Evolutionary conservation across 1,284 basidiomycete species (phyloP).

Genomic region (Mycena sp.): DNA sequence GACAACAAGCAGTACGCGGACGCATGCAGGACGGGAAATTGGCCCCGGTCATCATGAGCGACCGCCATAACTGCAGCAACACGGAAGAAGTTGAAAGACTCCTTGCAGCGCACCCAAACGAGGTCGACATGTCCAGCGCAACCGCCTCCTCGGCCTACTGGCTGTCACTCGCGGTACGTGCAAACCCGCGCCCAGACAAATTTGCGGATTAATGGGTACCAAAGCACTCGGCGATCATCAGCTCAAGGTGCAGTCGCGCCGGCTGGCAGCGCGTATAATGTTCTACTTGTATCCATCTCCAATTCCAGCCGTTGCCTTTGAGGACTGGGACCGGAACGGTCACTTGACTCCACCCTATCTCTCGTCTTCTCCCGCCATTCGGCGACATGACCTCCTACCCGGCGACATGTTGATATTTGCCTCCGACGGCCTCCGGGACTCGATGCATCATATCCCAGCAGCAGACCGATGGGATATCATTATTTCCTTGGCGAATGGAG

Average conservation of each 20-base stretch:
- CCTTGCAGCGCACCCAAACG: conserved; percentile 20
- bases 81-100: conserved; percentile 17
- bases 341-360: conserved; percentile 27
- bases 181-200: neutral
- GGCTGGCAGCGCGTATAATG: conserved; percentile 4
- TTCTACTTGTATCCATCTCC: conserved; percentile 15
- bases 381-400: conserved; percentile 13
- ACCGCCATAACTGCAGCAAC: conserved; percentile 23
- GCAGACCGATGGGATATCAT: conserved; percentile 15
- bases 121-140: conserved; percentile 2
- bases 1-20: conserved; percentile 13
- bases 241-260: conserved; percentile 18
- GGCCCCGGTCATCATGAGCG: conserved; percentile 14
- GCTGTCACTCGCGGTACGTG: conserved; percentile 20
- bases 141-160: conserved; percentile 11
- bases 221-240: conserved; percentile 21
- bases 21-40: conserved; percentile 12
- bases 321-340: neutral
- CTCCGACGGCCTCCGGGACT: conserved; percentile 28
- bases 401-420: conserved; percentile 28
- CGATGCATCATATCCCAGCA: conserved; percentile 5
- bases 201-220: neutral
- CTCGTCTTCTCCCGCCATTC: conserved; percentile 23
- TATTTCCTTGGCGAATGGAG: conserved; percentile 18
- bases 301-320: neutral